Percentiles rank a stretch among this genome's conserved stretches.
Conservation (phyloP, 2,329 filamentous ascomycete genomes). For the Hymenoscyphus linearis region DNA sequence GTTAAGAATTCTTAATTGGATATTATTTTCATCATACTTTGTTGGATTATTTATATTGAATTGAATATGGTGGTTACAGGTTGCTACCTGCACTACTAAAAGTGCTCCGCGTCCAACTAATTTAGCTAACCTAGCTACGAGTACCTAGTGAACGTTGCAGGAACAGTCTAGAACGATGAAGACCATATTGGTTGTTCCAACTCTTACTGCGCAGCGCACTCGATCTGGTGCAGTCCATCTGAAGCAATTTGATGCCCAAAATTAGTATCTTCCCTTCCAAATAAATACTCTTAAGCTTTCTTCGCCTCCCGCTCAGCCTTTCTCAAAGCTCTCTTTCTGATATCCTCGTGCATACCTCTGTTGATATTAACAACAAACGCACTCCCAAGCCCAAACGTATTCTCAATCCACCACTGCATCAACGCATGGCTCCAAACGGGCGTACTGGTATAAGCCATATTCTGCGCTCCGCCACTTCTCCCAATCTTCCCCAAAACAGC, state of each 20-base stretch:
- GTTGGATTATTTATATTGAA: too few relatives aligned
- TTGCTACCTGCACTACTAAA: not conserved
- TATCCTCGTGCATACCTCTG: slow-evolving; percentile 60
- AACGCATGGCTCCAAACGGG: slow-evolving; percentile 90
- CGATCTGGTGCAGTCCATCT: too few relatives aligned
- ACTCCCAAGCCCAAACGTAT: slow-evolving; percentile 53
- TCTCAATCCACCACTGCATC: slow-evolving; percentile 75
- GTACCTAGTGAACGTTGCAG: not conserved
- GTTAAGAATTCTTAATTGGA: not conserved
- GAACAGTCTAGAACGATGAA: not conserved
- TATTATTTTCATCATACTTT: not conserved
- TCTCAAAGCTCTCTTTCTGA: slow-evolving; percentile 61
- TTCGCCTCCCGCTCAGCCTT: slow-evolving; percentile 65
- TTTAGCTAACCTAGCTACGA: not conserved
- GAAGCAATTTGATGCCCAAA: too few relatives aligned
- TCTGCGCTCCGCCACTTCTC: slow-evolving; percentile 68
- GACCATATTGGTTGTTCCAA: too few relatives aligned
- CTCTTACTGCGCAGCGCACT: too few relatives aligned
- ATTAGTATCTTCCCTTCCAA: not conserved
- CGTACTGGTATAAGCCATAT: slow-evolving; percentile 76
- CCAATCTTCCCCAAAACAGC: slow-evolving; percentile 77
- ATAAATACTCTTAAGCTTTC: slow-evolving; percentile 35
- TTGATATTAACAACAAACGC: slow-evolving; percentile 55
- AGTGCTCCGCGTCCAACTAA: not conserved
- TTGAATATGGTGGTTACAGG: not conserved